These are phyloP conservation scores for Inonotus hispidus DNA, from an alignment of 1,284 basidiomycete species.

Conservation along the genomic window DNA sequence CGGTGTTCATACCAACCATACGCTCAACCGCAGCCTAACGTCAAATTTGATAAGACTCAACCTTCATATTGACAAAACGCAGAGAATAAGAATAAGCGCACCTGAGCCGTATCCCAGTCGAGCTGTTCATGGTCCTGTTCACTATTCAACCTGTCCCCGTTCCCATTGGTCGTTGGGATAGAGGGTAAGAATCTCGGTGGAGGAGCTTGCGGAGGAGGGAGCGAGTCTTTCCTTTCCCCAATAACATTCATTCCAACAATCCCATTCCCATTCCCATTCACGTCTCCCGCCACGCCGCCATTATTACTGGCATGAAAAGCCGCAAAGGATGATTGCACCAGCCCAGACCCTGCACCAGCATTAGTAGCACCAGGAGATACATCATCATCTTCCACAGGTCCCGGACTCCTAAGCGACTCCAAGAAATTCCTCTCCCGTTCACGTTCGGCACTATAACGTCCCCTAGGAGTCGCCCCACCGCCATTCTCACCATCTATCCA, in stretches of 20 bases:
- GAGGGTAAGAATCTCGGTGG: neutral
- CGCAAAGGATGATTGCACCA: neutral
- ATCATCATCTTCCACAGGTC: constrained; percentile 3
- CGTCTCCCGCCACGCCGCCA: neutral
- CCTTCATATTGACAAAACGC: neutral
- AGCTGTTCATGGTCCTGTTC: constrained; percentile 27
- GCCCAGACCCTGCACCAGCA: neutral
- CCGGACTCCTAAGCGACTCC: constrained; percentile 15
- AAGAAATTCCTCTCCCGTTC: constrained; percentile 12
- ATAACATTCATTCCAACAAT: neutral
- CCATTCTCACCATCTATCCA: neutral
- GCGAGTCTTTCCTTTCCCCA: neutral
- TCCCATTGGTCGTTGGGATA: neutral
- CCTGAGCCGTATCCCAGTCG: constrained; percentile 64
- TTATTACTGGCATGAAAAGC: neutral
- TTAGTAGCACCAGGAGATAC: neutral
- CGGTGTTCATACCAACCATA: constrained; percentile 53
- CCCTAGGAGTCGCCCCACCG: constrained; percentile 15
- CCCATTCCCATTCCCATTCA: neutral
- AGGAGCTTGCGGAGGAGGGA: neutral
- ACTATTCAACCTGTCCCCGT: constrained; percentile 19
- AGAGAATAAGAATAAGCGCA: neutral
- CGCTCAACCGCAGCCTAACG: constrained; percentile 53
- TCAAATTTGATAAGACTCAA: neutral
- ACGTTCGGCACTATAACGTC: constrained; percentile 7